Percentiles rank a stretch among this genome's conserved stretches.
Evolutionary conservation across 2,329 filamentous ascomycete species (phyloP).

Genomic region (Calonectria pseudoturangicola): DNA sequence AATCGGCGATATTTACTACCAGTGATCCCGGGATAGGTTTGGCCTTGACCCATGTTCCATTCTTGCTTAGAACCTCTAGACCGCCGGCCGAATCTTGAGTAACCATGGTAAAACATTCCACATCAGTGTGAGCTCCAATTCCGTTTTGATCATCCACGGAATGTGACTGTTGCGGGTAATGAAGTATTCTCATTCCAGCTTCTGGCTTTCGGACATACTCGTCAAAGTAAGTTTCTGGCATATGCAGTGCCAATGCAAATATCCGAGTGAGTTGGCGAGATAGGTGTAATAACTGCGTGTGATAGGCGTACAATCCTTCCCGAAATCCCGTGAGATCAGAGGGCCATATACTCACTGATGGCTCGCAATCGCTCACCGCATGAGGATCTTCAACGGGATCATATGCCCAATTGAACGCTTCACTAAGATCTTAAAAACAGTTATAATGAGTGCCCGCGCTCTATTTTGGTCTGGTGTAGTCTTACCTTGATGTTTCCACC

Average conservation of each 20-base stretch:
- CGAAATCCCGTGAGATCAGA: constrained; percentile 60
- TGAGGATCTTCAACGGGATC: constrained; percentile 55
- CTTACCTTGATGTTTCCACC: constrained; percentile 60
- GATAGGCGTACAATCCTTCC: constrained; percentile 55
- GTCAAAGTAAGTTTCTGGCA: constrained; percentile 64
- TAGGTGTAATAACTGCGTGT: constrained; percentile 58
- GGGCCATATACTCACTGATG: constrained; percentile 55
- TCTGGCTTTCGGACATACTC: constrained; percentile 54
- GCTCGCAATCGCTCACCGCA: constrained; percentile 53
- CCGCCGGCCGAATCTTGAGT: constrained; percentile 66
- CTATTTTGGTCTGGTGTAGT: not conserved
- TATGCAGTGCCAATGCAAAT: constrained; percentile 63
- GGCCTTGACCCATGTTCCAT: constrained; percentile 65
- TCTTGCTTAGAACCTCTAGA: constrained; percentile 66
- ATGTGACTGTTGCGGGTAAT: constrained; percentile 62
- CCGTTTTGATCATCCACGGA: constrained; percentile 52
- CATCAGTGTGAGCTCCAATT: constrained; percentile 69
- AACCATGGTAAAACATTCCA: constrained; percentile 69
- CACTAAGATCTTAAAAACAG: constrained; percentile 53
- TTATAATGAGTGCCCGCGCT: constrained; percentile 41
- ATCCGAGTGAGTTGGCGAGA: constrained; percentile 61
- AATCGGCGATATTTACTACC: constrained; percentile 72
- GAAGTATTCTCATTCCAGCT: constrained; percentile 59
- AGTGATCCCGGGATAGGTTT: constrained; percentile 64
- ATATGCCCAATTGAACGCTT: constrained; percentile 60